A percentile compares a stretch with the other conserved stretches of the same genome.
These are phyloP conservation scores for Thielaviopsis euricoi DNA, from an alignment of 2,329 filamentous ascomycete species.

Conservation along the genomic window DNA sequence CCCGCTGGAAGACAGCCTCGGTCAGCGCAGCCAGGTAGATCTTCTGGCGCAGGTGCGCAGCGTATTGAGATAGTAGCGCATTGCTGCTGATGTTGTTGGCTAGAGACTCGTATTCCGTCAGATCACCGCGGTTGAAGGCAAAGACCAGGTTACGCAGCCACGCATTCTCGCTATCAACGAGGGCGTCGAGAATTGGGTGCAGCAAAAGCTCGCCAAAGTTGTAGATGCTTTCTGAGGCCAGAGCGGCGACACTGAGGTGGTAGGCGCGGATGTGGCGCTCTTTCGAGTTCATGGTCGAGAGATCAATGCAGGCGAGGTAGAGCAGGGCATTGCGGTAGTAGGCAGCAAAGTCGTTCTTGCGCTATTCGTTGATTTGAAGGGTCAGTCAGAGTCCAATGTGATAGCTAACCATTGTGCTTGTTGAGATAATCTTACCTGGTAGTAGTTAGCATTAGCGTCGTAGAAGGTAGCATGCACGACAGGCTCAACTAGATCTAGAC, in stretches of 20 bases:
- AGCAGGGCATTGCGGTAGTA: constrained; percentile 97
- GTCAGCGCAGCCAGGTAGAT: constrained; percentile 94
- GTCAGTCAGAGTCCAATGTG: neutral
- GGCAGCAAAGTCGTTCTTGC: constrained; percentile 80
- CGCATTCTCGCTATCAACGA: constrained; percentile 50
- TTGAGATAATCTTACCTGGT: constrained; percentile 41
- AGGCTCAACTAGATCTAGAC: constrained; percentile 87
- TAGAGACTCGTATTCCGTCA: constrained; percentile 71
- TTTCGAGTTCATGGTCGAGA: constrained; percentile 52
- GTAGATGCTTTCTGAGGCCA: constrained; percentile 92
- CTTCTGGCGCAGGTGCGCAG: constrained; percentile 82
- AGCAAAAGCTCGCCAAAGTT: constrained; percentile 98
- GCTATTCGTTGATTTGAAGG: constrained; percentile 16
- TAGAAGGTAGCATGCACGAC: constrained; percentile 95
- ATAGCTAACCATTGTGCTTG: neutral
- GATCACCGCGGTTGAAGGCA: constrained; percentile 90
- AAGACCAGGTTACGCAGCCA: constrained; percentile 96
- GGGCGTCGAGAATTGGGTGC: constrained; percentile 82
- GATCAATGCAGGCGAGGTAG: constrained; percentile 89
- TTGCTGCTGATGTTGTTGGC: constrained; percentile 69
- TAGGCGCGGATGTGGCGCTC: constrained; percentile 77
- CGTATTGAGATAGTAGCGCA: constrained; percentile 61
- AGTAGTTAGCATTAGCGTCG: constrained; percentile 86
- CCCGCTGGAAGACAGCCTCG: constrained; percentile 88
- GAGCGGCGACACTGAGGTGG: constrained; percentile 78